phyloP scores from a whole-genome alignment of 179 eudicot species.

The Corrigiola litoralis region DNA sequence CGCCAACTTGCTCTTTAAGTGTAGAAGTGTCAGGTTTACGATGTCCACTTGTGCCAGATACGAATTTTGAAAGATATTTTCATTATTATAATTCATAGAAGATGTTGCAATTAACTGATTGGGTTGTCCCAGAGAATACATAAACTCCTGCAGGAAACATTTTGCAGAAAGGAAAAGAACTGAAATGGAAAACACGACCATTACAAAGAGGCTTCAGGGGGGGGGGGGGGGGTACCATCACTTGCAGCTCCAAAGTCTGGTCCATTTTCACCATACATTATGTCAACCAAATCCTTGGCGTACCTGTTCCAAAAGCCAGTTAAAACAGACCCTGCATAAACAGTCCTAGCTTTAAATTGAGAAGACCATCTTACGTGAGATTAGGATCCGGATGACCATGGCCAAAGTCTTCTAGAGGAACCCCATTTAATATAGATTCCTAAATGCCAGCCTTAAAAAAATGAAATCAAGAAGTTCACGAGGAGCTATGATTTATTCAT shows the following conservation, averaged over 20 bases:
- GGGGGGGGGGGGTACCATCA: conserved; percentile 57
- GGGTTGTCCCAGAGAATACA: not conserved
- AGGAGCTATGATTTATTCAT: not conserved
- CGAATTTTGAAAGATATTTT: not conserved
- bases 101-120: no score
- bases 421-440: conserved; percentile 82
- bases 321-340: conserved; percentile 15
- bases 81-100: not conserved
- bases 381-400: conserved; percentile 99
- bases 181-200: not conserved
- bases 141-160: not conserved
- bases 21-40: not conserved
- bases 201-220: not conserved
- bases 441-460: conserved; percentile 27
- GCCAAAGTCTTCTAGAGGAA: conserved; percentile 96
- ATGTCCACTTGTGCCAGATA: not conserved
- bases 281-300: conserved; percentile 84
- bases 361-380: conserved; percentile 67
- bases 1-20: not conserved
- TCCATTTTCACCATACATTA: conserved; percentile 69
- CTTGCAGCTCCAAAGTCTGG: conserved; percentile 99
- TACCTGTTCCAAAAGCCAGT: conserved; percentile 46
- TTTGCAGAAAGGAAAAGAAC: conserved; percentile 5
- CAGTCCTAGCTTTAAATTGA: not conserved
- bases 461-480: conserved; percentile 15